Base-by-base conservation (phyloP, 1,139 yeast genomes). In the Schizosaccharomyces versatilis region DNA sequence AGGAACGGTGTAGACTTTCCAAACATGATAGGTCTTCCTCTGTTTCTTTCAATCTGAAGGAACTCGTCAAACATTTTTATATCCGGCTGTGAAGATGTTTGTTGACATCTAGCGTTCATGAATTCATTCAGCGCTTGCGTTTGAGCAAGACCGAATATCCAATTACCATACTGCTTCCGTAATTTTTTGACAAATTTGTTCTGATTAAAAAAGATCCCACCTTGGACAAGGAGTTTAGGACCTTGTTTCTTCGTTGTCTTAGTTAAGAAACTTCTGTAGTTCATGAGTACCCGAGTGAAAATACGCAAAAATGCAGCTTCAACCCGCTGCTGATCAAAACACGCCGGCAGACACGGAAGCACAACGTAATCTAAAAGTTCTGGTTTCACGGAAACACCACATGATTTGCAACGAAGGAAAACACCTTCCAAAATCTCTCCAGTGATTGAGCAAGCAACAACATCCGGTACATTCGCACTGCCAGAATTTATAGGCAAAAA, bases 41-140 rank as follows among this genome's bases (percentile, higher is more conserved):
- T 41, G 14, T 54, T 54, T 14, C 36, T 19, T 38, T 52, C 53
- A 10, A 52, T 44, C 12, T 38, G 14, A n/a, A 54, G 36, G 6
- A 54, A 41, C 40, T 52, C 40, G 8, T 54, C 56, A 44, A 54
- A 54, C 47, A 54, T 19, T n/a, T 15, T 32, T 15, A 54, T 40
- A 7, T 44, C 42, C 10, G 53, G 47, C 40, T 49, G 41, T 14
- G 39, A 36, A 15, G 14, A 19, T 14, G 53, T 12, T 32, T 12
- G 14, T 10, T 38, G 40, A 41, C 57, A 24, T 36, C 56, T 47
- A n/a, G 53, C 59, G 41, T 59, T 53, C 12, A 59, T 51, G 47
- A 59, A 59, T 41, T 57, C 60, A 7, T 54, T 24, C 19, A 60
- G 57, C 15, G 58, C 55, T 36, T 58, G 61, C 15, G 60, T 57